A percentile compares a stretch with the other conserved stretches of the same genome.
Evolutionary conservation across 2,329 filamentous ascomycete species (phyloP).

Genomic region (Microsporum canis): DNA sequence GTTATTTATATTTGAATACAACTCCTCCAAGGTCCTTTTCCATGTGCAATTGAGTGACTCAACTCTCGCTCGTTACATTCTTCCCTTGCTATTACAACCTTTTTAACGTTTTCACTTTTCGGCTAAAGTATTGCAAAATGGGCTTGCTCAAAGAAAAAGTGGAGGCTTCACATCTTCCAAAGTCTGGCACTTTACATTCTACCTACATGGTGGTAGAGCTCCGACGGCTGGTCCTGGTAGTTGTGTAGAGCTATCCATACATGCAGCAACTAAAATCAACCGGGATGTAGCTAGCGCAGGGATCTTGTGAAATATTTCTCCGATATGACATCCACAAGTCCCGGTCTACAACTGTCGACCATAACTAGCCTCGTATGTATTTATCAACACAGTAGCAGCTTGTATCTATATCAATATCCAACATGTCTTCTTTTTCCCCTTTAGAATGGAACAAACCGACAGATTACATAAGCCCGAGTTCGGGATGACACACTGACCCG

Average conservation of each 20-base stretch:
- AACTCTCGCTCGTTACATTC: no score
- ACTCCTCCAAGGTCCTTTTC: not conserved
- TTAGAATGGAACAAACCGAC: not conserved
- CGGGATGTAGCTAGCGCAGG: no score
- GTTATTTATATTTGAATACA: not conserved
- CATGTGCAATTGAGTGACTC: not conserved
- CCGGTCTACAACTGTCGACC: no score
- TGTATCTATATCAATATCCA: no score
- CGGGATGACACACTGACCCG: not conserved
- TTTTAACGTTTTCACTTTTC: not conserved
- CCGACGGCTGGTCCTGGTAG: no score
- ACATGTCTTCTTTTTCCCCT: not conserved
- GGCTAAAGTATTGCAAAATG: not conserved
- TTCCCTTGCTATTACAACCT: not conserved
- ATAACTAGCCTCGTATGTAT: no score
- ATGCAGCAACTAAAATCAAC: no score
- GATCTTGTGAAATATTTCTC: no score
- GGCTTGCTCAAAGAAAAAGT: not conserved
- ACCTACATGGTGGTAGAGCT: not conserved
- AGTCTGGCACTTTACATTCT: not conserved
- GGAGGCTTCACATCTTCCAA: no score
- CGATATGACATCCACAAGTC: no score
- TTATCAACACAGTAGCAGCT: no score
- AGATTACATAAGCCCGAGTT: constrained; percentile 1
- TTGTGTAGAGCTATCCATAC: no score